Evolutionary conservation across 2,329 filamentous ascomycete genomes (phyloP).

Genomic region (Aplosporella prunicola): DNA sequence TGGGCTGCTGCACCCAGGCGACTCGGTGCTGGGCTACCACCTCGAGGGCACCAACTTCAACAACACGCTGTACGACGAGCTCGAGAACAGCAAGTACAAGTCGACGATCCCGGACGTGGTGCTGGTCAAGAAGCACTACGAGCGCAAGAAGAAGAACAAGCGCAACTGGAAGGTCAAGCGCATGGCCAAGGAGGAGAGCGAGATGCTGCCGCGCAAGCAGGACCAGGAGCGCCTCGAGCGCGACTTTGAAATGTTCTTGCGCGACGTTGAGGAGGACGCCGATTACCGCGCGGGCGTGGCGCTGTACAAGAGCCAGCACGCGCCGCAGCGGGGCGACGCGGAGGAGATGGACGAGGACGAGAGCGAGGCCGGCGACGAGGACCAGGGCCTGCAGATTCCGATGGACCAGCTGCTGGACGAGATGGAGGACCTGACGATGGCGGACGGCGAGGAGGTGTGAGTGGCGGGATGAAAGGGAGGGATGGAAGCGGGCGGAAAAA

Average conservation of each 20-base stretch:
- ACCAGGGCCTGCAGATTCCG: constrained; percentile 43
- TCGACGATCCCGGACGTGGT: constrained; percentile 83
- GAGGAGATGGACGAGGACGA: constrained; percentile 58
- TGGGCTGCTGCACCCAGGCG: constrained; percentile 72
- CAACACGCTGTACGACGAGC: constrained; percentile 71
- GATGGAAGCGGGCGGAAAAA: too few species aligned
- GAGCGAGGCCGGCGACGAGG: constrained; percentile 44
- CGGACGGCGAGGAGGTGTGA: constrained; percentile 34
- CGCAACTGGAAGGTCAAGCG: constrained; percentile 88
- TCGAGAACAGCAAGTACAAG: constrained; percentile 69
- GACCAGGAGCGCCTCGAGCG: constrained; percentile 82
- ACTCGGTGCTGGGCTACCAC: constrained; percentile 92
- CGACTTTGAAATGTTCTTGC: constrained; percentile 95
- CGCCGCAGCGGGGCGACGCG: constrained; percentile 50
- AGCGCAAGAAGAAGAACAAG: constrained; percentile 70
- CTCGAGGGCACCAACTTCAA: constrained; percentile 87
- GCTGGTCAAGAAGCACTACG: constrained; percentile 94
- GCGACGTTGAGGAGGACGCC: constrained; percentile 90
- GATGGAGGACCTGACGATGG: constrained; percentile 77
- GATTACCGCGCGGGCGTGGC: constrained; percentile 78
- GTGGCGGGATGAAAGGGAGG: too few species aligned
- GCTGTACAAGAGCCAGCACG: constrained; percentile 64
- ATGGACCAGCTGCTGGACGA: constrained; percentile 67
- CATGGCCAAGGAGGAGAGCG: constrained; percentile 81
- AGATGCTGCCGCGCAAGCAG: constrained; percentile 74